These are phyloP conservation scores for Cynara cardunculus DNA, from an alignment of 129 eudicot species.

Conservation along the genomic window DNA sequence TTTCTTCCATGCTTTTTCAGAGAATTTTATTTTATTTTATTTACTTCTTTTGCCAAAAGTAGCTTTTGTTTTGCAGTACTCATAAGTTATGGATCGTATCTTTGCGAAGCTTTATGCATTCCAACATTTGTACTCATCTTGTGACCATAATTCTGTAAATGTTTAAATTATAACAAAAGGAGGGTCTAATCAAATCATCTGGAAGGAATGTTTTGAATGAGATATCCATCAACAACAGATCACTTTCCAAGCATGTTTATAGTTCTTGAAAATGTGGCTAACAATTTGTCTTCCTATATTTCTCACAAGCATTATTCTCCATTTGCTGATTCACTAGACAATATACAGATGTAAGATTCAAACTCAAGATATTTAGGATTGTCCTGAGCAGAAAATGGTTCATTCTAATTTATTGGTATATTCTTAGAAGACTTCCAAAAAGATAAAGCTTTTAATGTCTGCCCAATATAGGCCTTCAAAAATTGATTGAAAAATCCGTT, in stretches of 20 bases:
- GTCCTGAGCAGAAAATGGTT: neutral
- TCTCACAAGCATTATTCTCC: neutral
- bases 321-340: neutral
- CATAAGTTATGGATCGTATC: conserved; percentile 16
- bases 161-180: neutral
- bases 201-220: neutral
- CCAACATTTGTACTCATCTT: neutral
- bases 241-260: neutral
- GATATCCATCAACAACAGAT: neutral
- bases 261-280: neutral
- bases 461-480: neutral
- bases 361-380: neutral
- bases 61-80: conserved; percentile 13
- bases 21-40: neutral
- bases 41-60: conserved; percentile 9
- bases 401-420: neutral
- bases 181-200: neutral
- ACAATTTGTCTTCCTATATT: neutral
- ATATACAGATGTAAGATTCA: neutral
- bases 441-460: neutral
- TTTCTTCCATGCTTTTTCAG: conserved; percentile 3
- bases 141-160: neutral
- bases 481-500: neutral
- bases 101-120: neutral
- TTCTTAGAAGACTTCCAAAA: neutral